phyloP scores from a whole-genome alignment of 148 eudicot species.

The Heliamphora exappendiculata region DNA sequence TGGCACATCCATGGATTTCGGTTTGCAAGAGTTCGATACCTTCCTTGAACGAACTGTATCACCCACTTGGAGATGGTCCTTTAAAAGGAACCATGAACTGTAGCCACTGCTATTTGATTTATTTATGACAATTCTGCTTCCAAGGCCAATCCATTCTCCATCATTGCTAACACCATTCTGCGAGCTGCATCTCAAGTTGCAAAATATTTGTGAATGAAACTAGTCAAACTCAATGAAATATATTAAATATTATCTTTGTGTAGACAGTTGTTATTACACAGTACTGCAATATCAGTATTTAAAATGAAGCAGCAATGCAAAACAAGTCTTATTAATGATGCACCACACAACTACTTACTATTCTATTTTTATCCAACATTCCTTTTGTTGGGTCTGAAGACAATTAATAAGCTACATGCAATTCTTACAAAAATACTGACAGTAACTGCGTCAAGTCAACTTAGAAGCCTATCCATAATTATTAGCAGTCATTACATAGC shows the following conservation, averaged over 20 bases:
- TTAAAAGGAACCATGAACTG: conserved; percentile 66
- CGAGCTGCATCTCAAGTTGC: conserved; percentile 39
- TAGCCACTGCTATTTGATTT: conserved; percentile 30
- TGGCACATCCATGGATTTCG: conserved; percentile 45
- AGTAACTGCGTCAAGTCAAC: background rate
- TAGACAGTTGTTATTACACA: background rate
- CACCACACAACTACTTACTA: background rate
- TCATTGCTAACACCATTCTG: conserved; percentile 39
- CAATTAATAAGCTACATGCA: background rate
- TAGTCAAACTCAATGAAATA: background rate
- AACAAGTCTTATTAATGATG: background rate
- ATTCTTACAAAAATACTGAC: background rate
- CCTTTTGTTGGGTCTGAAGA: background rate
- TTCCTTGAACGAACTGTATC: conserved; percentile 73
- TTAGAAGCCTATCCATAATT: background rate
- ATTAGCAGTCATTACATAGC: background rate
- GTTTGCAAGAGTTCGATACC: conserved; percentile 33
- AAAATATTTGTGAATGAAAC: background rate
- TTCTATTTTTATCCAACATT: background rate
- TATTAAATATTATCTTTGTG: background rate
- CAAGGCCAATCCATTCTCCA: conserved; percentile 32
- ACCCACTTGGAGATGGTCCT: conserved; percentile 74
- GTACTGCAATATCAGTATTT: background rate
- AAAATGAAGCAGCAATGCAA: background rate
- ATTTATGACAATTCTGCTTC: conserved; percentile 25